A percentile compares a stretch with the other conserved stretches of the same genome.
Evolutionary conservation across 352 stramenopile species (phyloP).

Genomic region (Phytophthora hibernalis): DNA sequence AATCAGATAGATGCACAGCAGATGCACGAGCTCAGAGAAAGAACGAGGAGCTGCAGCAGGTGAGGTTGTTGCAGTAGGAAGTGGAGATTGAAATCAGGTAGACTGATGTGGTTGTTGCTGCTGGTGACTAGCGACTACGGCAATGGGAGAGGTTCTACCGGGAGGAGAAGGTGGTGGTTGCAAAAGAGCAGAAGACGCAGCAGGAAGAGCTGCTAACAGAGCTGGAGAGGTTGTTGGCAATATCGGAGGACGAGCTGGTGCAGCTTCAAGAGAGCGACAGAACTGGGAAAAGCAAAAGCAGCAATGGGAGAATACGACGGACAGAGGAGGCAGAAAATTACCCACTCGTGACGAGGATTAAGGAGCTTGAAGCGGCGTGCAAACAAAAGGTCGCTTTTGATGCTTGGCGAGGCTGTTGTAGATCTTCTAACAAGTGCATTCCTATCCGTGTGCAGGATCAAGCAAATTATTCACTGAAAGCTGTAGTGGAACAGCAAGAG

Average conservation of each 20-base stretch:
- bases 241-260: conserved; percentile 43
- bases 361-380: conserved; percentile 73
- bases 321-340: conserved; percentile 33
- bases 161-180: conserved; percentile 47
- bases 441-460: conserved; percentile 57
- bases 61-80: conserved; percentile 11
- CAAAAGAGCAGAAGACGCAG: conserved; percentile 42
- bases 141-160: conserved; percentile 70
- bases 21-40: conserved; percentile 41
- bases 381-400: conserved; percentile 68
- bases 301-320: conserved; percentile 20
- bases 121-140: conserved; percentile 47
- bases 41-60: conserved; percentile 57
- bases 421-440: neutral
- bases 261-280: conserved; percentile 24
- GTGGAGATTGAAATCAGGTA: neutral
- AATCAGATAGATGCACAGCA: conserved; percentile 48
- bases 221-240: conserved; percentile 50
- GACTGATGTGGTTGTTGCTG: conserved; percentile 7
- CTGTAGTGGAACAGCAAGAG: conserved; percentile 76
- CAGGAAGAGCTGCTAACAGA: conserved; percentile 67
- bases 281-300: conserved; percentile 15
- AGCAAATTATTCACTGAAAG: conserved; percentile 64
- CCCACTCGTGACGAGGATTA: conserved; percentile 41
- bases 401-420: neutral